Base-by-base conservation (phyloP, 352 stramenopile genomes). In the Bremia lactucae region DNA sequence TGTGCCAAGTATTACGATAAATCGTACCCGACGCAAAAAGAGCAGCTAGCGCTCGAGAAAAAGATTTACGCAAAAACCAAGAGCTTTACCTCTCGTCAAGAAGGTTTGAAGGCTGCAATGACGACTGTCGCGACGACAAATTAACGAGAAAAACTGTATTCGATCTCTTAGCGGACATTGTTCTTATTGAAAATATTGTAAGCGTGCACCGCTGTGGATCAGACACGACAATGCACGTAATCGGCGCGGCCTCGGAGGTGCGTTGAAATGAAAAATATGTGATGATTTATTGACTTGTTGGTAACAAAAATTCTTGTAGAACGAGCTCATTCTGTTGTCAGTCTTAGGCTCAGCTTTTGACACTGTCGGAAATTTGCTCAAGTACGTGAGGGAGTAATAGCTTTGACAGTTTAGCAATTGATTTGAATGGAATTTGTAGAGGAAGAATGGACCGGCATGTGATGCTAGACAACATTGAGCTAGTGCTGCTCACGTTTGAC, bases 1-100 rank as follows among this genome's bases (percentile, higher is more conserved):
- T 90, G 83, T 40, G 81, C 84, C 59, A 95, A 95, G 72, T 95
- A 94, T 70, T 95, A 94, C 44, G 81, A 94, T 60, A 86, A 87
- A 59, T 83, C 75, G 54, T 91, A 91, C 55, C 75, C 75, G 47
- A 76, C 78, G 15, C 56, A 79, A 31, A 94, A 88, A 61, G 81
- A 91, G 31, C 82, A 95, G 50, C 59, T 87, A 24, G 72, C 65
- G 31, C 75, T 95, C 29, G 84, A 95, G 67, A 90, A 90, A 55
- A 94, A 92, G 63, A 65, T 95, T 26, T 90, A 79, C 62, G 52
- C 72, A 31, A 95, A 95, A 67, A 95, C 81, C 31, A 94, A 94
- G 62, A 91, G 88, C 61, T 83, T 73, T 15, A 93, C 77, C 29
- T 61, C 83, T 44, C 78, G 83, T 44, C 46, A 81, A 16, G 84